These are phyloP conservation scores for Rosellinia necatrix DNA, from an alignment of 2,329 filamentous ascomycete species.

Conservation along the genomic window DNA sequence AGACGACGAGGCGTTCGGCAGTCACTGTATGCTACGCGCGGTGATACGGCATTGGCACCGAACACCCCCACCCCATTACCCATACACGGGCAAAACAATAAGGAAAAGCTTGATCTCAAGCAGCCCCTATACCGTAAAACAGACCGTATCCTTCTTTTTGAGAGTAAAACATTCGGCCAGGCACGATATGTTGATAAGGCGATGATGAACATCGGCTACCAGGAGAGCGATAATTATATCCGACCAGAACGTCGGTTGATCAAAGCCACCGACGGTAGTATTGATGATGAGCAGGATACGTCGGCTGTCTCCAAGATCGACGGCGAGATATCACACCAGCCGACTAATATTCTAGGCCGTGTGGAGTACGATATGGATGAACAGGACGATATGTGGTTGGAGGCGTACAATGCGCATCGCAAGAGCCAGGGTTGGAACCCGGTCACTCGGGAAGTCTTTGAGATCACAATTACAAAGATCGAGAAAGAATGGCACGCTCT, in stretches of 20 bases:
- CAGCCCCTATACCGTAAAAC: constrained; percentile 75
- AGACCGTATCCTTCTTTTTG: constrained; percentile 79
- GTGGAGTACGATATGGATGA: constrained; percentile 99
- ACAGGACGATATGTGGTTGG: constrained; percentile 96
- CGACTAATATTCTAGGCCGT: constrained; percentile 66
- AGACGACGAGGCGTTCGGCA: constrained; percentile 52
- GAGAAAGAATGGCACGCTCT: constrained; percentile 98
- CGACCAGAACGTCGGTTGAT: constrained; percentile 75
- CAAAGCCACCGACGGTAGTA: constrained; percentile 62
- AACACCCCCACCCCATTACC: constrained; percentile 70
- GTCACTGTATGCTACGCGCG: constrained; percentile 58
- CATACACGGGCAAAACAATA: constrained; percentile 78
- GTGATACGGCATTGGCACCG: constrained; percentile 51
- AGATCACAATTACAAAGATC: constrained; percentile 98
- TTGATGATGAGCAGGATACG: constrained; percentile 63
- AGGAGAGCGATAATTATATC: constrained; percentile 88
- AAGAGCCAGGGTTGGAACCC: constrained; percentile 75
- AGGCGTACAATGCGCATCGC: constrained; percentile 78
- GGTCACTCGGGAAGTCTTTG: constrained; percentile 92
- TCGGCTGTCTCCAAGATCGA: constrained; percentile 55
- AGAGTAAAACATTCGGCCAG: constrained; percentile 83
- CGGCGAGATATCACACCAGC: constrained; percentile 53
- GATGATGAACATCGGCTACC: constrained; percentile 95
- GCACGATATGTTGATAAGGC: constrained; percentile 93
- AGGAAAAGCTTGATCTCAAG: constrained; percentile 78